Conservation (phyloP, 352 stramenopile species). For the Globisporangium echinulatum region DNA sequence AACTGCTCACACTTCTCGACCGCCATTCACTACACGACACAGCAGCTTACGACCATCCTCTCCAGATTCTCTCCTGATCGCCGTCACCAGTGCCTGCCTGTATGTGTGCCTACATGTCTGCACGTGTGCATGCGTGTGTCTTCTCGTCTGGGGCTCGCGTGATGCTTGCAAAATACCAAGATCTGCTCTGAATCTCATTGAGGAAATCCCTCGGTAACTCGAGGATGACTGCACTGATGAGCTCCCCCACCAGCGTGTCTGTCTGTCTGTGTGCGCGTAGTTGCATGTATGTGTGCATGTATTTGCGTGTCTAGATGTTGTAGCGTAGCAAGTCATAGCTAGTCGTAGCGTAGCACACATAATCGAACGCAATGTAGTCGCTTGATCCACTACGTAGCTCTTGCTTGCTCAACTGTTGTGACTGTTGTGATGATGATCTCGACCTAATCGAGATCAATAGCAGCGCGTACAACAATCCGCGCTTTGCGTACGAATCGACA, state of each 20-base stretch:
- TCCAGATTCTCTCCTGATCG: not conserved
- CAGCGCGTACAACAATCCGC: too few relatives aligned
- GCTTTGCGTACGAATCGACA: too few relatives aligned
- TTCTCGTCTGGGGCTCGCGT: conserved; percentile 22
- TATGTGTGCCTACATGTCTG: not conserved
- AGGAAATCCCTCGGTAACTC: conserved; percentile 79
- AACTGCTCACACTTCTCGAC: not conserved
- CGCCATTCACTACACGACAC: not conserved
- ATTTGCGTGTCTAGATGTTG: not conserved
- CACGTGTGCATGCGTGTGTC: not conserved
- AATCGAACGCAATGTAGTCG: too few relatives aligned
- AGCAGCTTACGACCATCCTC: not conserved
- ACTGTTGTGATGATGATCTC: too few relatives aligned
- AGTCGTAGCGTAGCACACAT: too few relatives aligned
- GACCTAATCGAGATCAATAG: too few relatives aligned
- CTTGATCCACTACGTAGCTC: too few relatives aligned
- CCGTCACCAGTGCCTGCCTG: not conserved
- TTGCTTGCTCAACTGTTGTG: too few relatives aligned
- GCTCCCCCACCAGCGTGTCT: conserved; percentile 1
- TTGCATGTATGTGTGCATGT: not conserved
- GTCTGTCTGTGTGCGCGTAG: not conserved
- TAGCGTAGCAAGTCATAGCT: not conserved
- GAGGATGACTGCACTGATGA: conserved; percentile 75
- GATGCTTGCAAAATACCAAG: conserved; percentile 80
- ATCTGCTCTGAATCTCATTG: conserved; percentile 79